phyloP scores from a whole-genome alignment of 2,329 filamentous ascomycete species.

The Grosmannia clavigera region DNA sequence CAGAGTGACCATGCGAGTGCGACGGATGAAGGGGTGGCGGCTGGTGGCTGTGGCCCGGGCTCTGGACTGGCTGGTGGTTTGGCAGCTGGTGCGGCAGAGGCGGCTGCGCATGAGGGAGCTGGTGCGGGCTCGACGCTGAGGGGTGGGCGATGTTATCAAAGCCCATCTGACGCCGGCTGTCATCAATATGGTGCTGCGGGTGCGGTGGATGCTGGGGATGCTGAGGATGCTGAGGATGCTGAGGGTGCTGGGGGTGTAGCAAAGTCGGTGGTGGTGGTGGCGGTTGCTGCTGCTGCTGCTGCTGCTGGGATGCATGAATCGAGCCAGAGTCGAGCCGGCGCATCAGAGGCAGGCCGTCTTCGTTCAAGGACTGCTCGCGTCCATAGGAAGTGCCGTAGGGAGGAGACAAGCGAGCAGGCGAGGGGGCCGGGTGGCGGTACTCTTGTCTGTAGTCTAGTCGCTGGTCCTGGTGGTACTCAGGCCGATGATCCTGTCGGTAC shows the following conservation, averaged over 20 bases:
- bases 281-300: not conserved
- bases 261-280: not conserved
- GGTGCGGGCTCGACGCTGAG: not conserved
- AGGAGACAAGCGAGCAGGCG: not conserved
- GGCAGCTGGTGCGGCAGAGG: not conserved
- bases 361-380: not conserved
- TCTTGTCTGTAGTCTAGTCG: constrained; percentile 2
- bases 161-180: constrained; percentile 8
- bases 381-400: not conserved
- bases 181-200: constrained; percentile 1
- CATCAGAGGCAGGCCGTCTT: not conserved
- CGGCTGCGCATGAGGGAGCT: not conserved
- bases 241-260: not conserved
- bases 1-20: not conserved
- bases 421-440: not conserved
- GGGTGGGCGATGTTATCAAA: constrained; percentile 4
- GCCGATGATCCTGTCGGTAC: constrained; percentile 2
- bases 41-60: not conserved
- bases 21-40: constrained; percentile 14
- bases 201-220: not conserved
- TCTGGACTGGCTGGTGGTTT: not conserved
- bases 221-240: not conserved
- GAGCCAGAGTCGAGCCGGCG: not conserved
- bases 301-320: not conserved
- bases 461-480: not conserved